Evolutionary conservation across 257 asterid genomes (phyloP).

Genomic region (Echium plantagineum): DNA sequence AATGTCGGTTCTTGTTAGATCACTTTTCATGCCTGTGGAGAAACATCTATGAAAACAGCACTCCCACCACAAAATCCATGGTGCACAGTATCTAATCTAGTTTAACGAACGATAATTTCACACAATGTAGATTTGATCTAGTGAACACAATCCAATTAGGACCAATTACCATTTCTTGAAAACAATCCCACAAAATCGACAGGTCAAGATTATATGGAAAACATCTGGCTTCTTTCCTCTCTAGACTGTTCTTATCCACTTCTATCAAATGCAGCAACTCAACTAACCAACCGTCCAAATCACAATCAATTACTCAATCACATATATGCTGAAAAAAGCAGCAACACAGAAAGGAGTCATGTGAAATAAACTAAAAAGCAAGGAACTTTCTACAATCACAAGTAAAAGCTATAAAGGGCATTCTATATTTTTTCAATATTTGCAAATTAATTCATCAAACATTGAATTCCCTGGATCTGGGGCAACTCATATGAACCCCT

Average conservation of each 20-base stretch:
- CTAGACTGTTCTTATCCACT: slow-evolving; percentile 22
- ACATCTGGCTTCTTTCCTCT: slow-evolving; percentile 11
- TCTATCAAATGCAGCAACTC: slow-evolving; percentile 11
- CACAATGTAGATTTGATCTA: slow-evolving; percentile 39
- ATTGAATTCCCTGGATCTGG: slow-evolving; percentile 80
- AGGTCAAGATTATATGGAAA: slow-evolving; percentile 23
- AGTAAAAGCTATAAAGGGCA: slow-evolving; percentile 37
- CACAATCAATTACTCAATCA: slow-evolving; percentile 29
- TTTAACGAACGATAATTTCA: slow-evolving; percentile 13
- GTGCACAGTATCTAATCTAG: slow-evolving; percentile 14
- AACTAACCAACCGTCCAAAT: slow-evolving; percentile 22
- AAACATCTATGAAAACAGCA: slow-evolving; percentile 10
- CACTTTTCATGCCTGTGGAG: slow-evolving; percentile 29
- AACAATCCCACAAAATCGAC: slow-evolving; percentile 15
- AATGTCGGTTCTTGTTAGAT: slow-evolving; percentile 14
- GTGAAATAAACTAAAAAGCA: slow-evolving; percentile 40
- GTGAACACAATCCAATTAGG: slow-evolving; percentile 12
- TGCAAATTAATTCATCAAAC: slow-evolving; percentile 19
- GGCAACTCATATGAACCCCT: slow-evolving; percentile 66
- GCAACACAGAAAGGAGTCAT: slow-evolving; percentile 24
- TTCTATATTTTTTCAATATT: slow-evolving; percentile 13
- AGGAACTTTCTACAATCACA: slow-evolving; percentile 55
- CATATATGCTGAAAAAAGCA: slow-evolving; percentile 11
- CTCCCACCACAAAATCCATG: slow-evolving; percentile 16
- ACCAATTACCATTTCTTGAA: slow-evolving; percentile 30